Base-by-base conservation (phyloP, 2,329 filamentous ascomycete genomes). In the Pezicula neosporulosa region DNA sequence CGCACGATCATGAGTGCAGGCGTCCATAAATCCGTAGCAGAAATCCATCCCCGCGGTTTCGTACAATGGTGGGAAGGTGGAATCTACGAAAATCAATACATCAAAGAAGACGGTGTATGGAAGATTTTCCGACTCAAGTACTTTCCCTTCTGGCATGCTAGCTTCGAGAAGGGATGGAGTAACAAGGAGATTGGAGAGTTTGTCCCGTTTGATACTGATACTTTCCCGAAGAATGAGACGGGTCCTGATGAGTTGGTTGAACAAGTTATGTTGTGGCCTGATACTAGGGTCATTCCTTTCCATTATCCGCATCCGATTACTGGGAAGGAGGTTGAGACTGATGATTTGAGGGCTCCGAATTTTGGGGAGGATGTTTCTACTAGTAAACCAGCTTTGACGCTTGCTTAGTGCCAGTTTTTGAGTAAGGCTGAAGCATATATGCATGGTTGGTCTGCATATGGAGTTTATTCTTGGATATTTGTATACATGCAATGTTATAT, bases 41-140 rank as follows among this genome's bases (percentile, higher is more conserved):
- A 75, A 41, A 69, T 67, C 8, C 76, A 80, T 56, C 77, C 77
- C 6, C 72, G 76, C 10, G 78, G 77, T 2, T 71, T 77, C 44
- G 69, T 73, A 10, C 78, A 81, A 61, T 82, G 78, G 78, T 81
- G 77, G 74, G 78, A 82, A 62, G 77, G 78, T 41, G 78, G 78
- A 3, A 63, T 81, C 35, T 82, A 82, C 63, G 77, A 81, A 65
- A 82, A 81, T 59, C 77, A 81, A 61, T 82, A 80, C 62, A 74
- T 81, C 66, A 80, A 79, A 64, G 77, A 81, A 58, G 63, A 75
- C 53, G 77, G 76, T 4, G 66, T 72, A 5, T 82, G 78, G 78
- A 78, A 77, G 64, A 71, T 81, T 9, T 33, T 33, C 30, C 30
- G 30, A 10, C 72, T 79, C 54, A 72, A 76, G 39, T 81, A 81